These are phyloP conservation scores for Xylariaceae sp. DNA, from an alignment of 2,329 filamentous ascomycete genomes.

Conservation along the genomic window DNA sequence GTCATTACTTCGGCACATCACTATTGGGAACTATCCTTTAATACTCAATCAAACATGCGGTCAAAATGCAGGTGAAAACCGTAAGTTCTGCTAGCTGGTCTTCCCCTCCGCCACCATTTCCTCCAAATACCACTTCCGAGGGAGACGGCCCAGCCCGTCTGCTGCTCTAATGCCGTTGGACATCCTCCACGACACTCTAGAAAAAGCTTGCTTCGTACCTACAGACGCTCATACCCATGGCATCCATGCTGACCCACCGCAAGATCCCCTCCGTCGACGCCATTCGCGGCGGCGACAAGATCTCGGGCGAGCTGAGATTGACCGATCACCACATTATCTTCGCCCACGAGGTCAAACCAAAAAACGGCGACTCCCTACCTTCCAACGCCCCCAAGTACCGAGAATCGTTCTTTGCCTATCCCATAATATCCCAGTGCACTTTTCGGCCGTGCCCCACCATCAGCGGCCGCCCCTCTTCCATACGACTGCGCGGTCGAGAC, in stretches of 20 bases:
- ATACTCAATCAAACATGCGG: background rate
- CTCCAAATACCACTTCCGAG: too few species aligned
- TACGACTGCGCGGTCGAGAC: slow-evolving; percentile 85
- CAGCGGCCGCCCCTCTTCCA: slow-evolving; percentile 70
- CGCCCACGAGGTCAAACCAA: slow-evolving; percentile 20
- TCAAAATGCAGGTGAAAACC: slow-evolving; percentile 30
- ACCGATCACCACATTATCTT: slow-evolving; percentile 58
- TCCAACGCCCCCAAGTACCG: slow-evolving; percentile 34
- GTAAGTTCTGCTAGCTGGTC: slow-evolving; percentile 14
- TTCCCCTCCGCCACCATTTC: background rate
- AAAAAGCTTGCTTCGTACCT: slow-evolving; percentile 7
- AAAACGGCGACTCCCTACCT: slow-evolving; percentile 18
- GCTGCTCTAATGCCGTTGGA: too few species aligned
- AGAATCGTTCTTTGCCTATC: slow-evolving; percentile 92
- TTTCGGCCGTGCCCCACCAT: slow-evolving; percentile 69
- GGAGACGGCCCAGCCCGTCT: too few species aligned
- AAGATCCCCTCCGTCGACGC: slow-evolving; percentile 60
- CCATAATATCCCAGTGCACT: slow-evolving; percentile 79
- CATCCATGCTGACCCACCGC: background rate
- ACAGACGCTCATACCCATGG: too few species aligned
- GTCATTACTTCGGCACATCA: slow-evolving; percentile 2
- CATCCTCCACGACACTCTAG: background rate
- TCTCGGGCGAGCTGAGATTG: slow-evolving; percentile 55
- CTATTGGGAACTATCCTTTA: background rate
- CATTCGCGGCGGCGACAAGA: slow-evolving; percentile 55